phyloP scores from a whole-genome alignment of 2,329 filamentous ascomycete genomes.

The Microdochium bolleyi region DNA sequence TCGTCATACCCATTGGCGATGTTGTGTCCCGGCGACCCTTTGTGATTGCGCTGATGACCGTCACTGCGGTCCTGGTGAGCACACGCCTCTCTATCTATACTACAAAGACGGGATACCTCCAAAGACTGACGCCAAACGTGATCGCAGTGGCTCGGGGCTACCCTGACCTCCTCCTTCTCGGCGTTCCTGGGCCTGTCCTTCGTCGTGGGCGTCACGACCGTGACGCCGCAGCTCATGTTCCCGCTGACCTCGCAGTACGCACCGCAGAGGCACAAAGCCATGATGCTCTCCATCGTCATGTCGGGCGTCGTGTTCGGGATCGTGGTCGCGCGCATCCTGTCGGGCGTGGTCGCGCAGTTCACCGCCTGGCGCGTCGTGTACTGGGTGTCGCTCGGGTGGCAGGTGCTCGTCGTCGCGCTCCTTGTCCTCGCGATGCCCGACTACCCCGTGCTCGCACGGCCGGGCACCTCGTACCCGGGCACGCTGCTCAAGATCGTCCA shows the following conservation, averaged over 20 bases:
- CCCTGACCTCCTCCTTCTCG: slow-evolving; percentile 55
- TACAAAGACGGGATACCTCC: too few relatives aligned
- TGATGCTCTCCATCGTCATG: slow-evolving; percentile 65
- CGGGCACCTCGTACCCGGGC: slow-evolving; percentile 55
- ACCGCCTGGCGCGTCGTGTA: slow-evolving; percentile 71
- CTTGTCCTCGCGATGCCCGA: slow-evolving; percentile 73
- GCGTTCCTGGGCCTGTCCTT: slow-evolving; percentile 65
- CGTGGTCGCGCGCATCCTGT: slow-evolving; percentile 66
- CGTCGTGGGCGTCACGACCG: slow-evolving; percentile 67
- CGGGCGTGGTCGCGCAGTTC: slow-evolving; percentile 67
- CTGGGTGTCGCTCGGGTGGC: slow-evolving; percentile 66
- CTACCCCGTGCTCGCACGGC: slow-evolving; percentile 65
- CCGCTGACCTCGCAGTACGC: slow-evolving; percentile 74
- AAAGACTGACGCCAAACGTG: neutral
- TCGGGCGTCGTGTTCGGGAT: slow-evolving; percentile 70
- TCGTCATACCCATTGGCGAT: slow-evolving; percentile 52
- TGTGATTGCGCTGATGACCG: slow-evolving; percentile 46
- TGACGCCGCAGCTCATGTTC: slow-evolving; percentile 74
- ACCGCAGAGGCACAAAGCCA: slow-evolving; percentile 57
- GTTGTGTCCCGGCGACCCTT: slow-evolving; percentile 37
- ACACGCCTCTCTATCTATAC: too few relatives aligned
- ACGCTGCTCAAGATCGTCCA: slow-evolving; percentile 58
- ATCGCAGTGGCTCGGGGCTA: slow-evolving; percentile 59
- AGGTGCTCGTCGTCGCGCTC: slow-evolving; percentile 56
- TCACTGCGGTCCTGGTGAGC: slow-evolving; percentile 50